phyloP scores from a whole-genome alignment of 2,329 filamentous ascomycete species.

The Clarireedia homoeocarpa region DNA sequence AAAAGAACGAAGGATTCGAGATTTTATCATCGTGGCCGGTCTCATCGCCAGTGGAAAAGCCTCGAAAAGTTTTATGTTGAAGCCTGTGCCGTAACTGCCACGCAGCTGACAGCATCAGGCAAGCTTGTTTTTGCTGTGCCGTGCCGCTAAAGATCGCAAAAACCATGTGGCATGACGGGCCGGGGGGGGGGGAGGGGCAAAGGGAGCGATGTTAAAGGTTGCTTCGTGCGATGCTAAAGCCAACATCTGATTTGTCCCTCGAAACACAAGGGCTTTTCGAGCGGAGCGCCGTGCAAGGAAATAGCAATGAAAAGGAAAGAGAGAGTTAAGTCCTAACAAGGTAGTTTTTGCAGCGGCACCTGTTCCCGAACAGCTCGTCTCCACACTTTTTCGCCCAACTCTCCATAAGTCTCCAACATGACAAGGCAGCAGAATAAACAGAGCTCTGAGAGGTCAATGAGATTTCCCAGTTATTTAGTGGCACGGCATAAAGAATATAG shows the following conservation, averaged over 20 bases:
- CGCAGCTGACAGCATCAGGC: slow-evolving; percentile 11
- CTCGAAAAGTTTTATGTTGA: not conserved
- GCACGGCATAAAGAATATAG: slow-evolving; percentile 2
- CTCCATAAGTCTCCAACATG: not conserved
- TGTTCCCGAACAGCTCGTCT: not conserved
- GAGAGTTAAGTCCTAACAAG: not conserved
- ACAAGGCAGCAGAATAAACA: slow-evolving; percentile 11
- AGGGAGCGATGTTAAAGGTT: not conserved
- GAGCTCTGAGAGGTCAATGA: slow-evolving; percentile 1
- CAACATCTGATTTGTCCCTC: not conserved
- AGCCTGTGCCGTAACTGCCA: slow-evolving; percentile 5
- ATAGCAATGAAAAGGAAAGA: not conserved
- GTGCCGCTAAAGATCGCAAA: slow-evolving; percentile 8
- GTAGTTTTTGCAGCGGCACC: not conserved
- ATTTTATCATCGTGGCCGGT: slow-evolving; percentile 5
- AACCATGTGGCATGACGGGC: slow-evolving; percentile 8
- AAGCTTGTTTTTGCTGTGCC: slow-evolving; percentile 10
- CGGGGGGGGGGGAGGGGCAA: not conserved
- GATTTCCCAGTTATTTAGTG: not conserved
- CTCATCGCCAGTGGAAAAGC: not conserved
- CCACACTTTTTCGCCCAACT: not conserved
- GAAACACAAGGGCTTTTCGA: not conserved
- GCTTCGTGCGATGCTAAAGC: not conserved
- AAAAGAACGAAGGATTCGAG: slow-evolving; percentile 1
- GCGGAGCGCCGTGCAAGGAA: not conserved